Evolutionary conservation across 768 basidiomycete genomes (phyloP).

Genomic region (Amylocystis lapponica): DNA sequence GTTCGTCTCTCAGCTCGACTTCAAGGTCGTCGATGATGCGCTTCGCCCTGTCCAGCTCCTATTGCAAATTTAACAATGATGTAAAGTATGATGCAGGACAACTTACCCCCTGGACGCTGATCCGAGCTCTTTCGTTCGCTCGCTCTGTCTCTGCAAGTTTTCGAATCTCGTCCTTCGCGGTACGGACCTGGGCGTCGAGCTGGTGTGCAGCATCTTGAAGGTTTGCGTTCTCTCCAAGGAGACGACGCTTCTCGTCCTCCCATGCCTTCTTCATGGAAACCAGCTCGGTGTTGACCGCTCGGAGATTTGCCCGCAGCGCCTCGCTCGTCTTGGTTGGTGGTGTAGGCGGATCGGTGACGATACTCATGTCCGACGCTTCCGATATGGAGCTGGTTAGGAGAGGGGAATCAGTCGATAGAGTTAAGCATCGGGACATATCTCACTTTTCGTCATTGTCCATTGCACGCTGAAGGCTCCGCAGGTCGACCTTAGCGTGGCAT

Average conservation of each 20-base stretch:
- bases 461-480: conserved; percentile 35
- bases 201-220: conserved; percentile 68
- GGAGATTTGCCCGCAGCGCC: conserved; percentile 52
- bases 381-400: conserved; percentile 38
- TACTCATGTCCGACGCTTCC: conserved; percentile 41
- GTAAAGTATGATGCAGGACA: neutral
- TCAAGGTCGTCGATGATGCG: conserved; percentile 65
- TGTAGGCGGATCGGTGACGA: conserved; percentile 57
- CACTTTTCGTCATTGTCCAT: conserved; percentile 61
- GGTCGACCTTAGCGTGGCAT: conserved; percentile 59
- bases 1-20: conserved; percentile 62
- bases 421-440: neutral
- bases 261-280: conserved; percentile 61
- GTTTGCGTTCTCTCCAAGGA: conserved; percentile 65
- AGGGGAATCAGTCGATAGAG: neutral
- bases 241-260: conserved; percentile 57
- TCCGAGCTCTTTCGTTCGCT: conserved; percentile 41
- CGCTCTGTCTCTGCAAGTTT: conserved; percentile 49
- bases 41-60: conserved; percentile 73
- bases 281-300: conserved; percentile 57
- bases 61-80: neutral
- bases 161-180: conserved; percentile 51
- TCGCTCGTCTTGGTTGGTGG: conserved; percentile 67
- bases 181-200: conserved; percentile 55
- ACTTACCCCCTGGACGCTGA: conserved; percentile 51